Evolutionary conservation across 1,139 yeast genomes (phyloP), one percentile per base, ranked within the genome.

Genomic region (Taphrina communis): DNA sequence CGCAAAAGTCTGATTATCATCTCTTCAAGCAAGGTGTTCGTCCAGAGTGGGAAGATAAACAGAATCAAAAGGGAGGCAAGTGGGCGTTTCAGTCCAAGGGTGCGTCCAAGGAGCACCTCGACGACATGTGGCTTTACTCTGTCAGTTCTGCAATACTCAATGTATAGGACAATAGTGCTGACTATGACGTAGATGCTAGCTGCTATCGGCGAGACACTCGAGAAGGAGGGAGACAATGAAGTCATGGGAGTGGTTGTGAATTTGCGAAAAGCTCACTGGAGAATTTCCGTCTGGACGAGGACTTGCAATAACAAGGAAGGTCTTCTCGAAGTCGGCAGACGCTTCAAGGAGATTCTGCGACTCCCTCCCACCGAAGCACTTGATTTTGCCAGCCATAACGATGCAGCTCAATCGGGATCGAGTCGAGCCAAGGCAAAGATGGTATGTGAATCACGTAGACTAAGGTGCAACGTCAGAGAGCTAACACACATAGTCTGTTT

Each of bases 21-120:
- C 86, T 94, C 77, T 94, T 95, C 84, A 90, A 94, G 81, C 90
- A 89, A 78, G 97, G 94, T 69, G 87, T 95, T 76, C 89, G 92
- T 79, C 99, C 99, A 70, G 98, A 94, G 83, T 94, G 99, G 99
- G 99, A 94, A 83, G 98, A 94, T 80, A 83, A 82, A 69, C 85
- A 86, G 74, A 95, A 95, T 81, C 80, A 92, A 72, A 84, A 87
- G 75, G 99, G 99, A 77, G 99, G 99, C 76, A 91, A 90, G 81
- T 94, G 97, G 97, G 85, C 90, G 55, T 90, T 86, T 81, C 88
- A 85, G 79, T 87, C 88, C 80, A 87, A 83, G 79, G 85, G 86
- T 74, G 89, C 84, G 73, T 82, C 83, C 71, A 80, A 81, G 70
- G 81, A 81, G 59, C 86, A 86, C 71, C 88, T 91, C 77, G 95